phyloP scores from a whole-genome alignment of 108 stramenopile species.

The Asterionellopsis glacialis region DNA sequence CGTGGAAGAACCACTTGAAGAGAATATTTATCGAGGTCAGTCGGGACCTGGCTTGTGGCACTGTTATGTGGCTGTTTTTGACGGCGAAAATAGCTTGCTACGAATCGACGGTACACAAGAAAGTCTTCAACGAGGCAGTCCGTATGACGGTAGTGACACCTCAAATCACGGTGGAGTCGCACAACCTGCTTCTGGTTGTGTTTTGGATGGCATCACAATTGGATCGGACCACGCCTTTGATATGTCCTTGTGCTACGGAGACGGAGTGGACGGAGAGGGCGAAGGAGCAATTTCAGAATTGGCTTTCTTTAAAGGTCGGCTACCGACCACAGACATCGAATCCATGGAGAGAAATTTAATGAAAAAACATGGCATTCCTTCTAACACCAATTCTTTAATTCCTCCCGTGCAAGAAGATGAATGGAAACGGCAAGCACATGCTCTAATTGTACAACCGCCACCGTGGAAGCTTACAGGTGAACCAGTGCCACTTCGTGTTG shows the following conservation, averaged over 20 bases:
- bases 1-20: constrained; percentile 28
- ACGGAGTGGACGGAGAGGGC: constrained; percentile 58
- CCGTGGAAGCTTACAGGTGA: constrained; percentile 17
- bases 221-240: constrained; percentile 82
- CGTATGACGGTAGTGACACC: constrained; percentile 8
- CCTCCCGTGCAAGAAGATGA: constrained; percentile 45
- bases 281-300: constrained; percentile 81
- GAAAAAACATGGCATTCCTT: constrained; percentile 63
- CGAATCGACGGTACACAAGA: constrained; percentile 69
- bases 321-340: constrained; percentile 46
- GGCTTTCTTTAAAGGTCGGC: constrained; percentile 67
- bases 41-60: constrained; percentile 79
- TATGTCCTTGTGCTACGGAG: constrained; percentile 77
- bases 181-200: constrained; percentile 14
- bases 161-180: constrained; percentile 11
- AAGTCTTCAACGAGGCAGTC: constrained; percentile 16
- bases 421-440: constrained; percentile 48
- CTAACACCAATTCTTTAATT: constrained; percentile 13
- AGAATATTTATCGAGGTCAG: constrained; percentile 39
- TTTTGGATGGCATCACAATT: constrained; percentile 75
- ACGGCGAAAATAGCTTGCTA: constrained; percentile 47
- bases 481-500: constrained; percentile 57
- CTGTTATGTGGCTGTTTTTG: constrained; percentile 68
- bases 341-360: constrained; percentile 60
- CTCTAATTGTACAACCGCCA: constrained; percentile 50